Evolutionary conservation across 1,139 yeast species (phyloP).

Genomic region (Candida frijolesensis): DNA sequence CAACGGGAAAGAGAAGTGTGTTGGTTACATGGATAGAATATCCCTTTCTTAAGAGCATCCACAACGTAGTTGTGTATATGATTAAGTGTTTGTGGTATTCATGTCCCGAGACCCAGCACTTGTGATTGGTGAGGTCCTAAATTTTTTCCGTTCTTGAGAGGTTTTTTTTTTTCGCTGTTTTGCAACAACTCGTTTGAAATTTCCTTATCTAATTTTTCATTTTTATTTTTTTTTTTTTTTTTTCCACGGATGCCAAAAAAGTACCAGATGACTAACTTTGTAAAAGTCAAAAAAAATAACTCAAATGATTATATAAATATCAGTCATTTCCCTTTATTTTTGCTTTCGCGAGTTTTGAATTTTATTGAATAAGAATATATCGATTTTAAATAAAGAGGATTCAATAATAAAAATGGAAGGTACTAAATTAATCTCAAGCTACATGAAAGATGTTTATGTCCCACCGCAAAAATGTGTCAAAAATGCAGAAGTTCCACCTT

Average conservation of each 20-base stretch:
- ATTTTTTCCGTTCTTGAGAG: not conserved
- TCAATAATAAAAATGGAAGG: slow-evolving; percentile 28
- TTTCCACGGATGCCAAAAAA: not conserved
- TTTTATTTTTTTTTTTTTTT: not conserved
- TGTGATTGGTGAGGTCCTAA: not conserved
- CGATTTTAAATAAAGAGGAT: not conserved
- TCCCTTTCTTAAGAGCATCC: too few relatives aligned
- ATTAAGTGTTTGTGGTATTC: not conserved
- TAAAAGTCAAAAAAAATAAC: not conserved
- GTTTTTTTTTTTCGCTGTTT: not conserved
- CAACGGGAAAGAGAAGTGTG: too few relatives aligned
- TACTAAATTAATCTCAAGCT: slow-evolving; percentile 25
- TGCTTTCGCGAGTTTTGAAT: not conserved
- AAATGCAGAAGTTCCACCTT: slow-evolving; percentile 32
- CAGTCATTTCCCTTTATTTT: not conserved
- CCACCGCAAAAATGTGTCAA: slow-evolving; percentile 27
- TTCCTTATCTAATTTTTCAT: not conserved
- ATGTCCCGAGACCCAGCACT: too few relatives aligned
- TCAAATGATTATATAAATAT: not conserved
- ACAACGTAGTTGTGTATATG: not conserved
- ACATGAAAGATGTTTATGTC: slow-evolving; percentile 34
- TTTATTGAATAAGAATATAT: not conserved
- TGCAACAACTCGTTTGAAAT: slow-evolving; percentile 3
- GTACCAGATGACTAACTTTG: not conserved
- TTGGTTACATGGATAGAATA: too few relatives aligned